These are phyloP conservation scores for Scedosporium apiospermum DNA, from an alignment of 2,329 filamentous ascomycete genomes.

Conservation along the genomic window DNA sequence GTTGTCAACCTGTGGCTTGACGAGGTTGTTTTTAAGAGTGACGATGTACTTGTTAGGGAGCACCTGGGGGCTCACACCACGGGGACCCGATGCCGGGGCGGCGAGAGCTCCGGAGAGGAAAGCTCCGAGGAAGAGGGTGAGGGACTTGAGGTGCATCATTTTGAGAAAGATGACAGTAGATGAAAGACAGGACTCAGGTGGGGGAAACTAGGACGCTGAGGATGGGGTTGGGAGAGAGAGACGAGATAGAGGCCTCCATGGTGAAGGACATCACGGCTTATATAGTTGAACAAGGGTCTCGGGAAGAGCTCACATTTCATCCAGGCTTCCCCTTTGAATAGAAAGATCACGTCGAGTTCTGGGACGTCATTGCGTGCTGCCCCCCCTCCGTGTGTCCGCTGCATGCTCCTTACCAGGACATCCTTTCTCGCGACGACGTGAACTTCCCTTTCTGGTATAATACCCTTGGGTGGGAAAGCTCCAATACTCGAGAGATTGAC, in stretches of 20 bases:
- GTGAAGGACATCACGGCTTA: background rate
- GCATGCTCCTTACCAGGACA: background rate
- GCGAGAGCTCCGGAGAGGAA: slow-evolving; percentile 21
- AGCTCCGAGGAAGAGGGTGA: slow-evolving; percentile 16
- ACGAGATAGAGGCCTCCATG: background rate
- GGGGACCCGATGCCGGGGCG: slow-evolving; percentile 13
- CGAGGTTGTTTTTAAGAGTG: slow-evolving; percentile 28
- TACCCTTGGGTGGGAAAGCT: background rate
- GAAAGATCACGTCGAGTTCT: background rate
- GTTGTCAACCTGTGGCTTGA: slow-evolving; percentile 17
- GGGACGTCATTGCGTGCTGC: background rate
- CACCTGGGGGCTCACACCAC: slow-evolving; percentile 7
- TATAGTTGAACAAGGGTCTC: background rate
- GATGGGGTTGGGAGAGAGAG: no score
- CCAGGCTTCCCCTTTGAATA: background rate
- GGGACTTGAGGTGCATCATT: slow-evolving; percentile 5
- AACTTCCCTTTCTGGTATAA: background rate
- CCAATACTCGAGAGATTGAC: background rate
- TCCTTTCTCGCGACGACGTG: background rate
- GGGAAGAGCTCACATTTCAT: background rate
- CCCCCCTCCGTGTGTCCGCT: background rate
- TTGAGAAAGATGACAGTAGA: background rate
- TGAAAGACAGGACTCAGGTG: background rate
- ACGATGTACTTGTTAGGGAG: slow-evolving; percentile 33
- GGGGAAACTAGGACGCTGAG: background rate